A percentile compares a stretch with the other conserved stretches of the same genome.
Evolutionary conservation across 1,139 yeast species (phyloP).

Genomic region (Diutina neorugosa): DNA sequence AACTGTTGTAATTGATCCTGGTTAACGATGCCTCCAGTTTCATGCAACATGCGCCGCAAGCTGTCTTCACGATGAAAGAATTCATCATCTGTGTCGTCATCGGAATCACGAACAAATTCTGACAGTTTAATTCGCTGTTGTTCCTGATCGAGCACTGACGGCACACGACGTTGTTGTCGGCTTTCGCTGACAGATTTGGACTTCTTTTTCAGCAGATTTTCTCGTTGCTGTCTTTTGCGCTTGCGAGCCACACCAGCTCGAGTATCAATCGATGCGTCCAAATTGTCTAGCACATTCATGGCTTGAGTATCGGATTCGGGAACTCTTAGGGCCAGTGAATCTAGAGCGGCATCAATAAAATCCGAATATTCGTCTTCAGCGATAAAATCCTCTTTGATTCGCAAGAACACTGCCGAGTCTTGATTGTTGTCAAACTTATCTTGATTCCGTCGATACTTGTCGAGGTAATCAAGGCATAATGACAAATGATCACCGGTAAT

Average conservation of each 20-base stretch:
- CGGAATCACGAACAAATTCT: slow-evolving; percentile 49
- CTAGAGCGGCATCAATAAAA: slow-evolving; percentile 12
- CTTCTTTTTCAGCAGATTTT: neutral
- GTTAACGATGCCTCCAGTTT: slow-evolving; percentile 30
- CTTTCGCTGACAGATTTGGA: neutral
- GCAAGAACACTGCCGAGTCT: slow-evolving; percentile 24
- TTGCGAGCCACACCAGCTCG: slow-evolving; percentile 10
- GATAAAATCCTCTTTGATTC: slow-evolving; percentile 13
- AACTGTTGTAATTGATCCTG: slow-evolving; percentile 25
- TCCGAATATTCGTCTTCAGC: slow-evolving; percentile 13
- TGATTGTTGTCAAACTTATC: slow-evolving; percentile 29
- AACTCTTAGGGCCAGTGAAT: slow-evolving; percentile 26
- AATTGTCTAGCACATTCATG: slow-evolving; percentile 21
- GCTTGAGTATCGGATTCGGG: slow-evolving; percentile 7
- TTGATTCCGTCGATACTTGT: slow-evolving; percentile 20
- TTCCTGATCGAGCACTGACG: neutral
- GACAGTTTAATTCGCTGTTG: slow-evolving; percentile 23
- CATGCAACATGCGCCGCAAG: slow-evolving; percentile 30
- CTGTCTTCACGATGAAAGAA: slow-evolving; percentile 51
- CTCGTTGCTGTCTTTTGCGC: neutral
- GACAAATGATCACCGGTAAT: slow-evolving; percentile 12
- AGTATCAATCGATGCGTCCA: slow-evolving; percentile 14
- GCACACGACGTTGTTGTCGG: slow-evolving; percentile 11
- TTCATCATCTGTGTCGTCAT: slow-evolving; percentile 58
- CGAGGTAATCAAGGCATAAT: slow-evolving; percentile 15